Evolutionary conservation across 345 rosid species (phyloP).

Genomic region (Bruguiera gymnorhiza): DNA sequence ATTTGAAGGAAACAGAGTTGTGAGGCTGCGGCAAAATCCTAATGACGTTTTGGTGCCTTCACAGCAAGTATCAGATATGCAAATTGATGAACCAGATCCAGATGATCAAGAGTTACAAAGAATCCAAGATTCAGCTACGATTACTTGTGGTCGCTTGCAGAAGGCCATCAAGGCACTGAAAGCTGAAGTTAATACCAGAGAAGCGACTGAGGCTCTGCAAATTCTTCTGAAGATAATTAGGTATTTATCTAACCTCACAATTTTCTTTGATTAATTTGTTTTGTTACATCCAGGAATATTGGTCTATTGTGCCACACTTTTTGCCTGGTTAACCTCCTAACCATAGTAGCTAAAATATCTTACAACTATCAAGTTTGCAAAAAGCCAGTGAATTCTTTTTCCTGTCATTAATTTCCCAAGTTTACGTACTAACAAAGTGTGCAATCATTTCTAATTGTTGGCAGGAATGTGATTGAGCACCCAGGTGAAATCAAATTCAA

Average conservation of each 20-base stretch:
- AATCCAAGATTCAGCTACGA: conserved; percentile 70
- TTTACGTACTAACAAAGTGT: conserved; percentile 3
- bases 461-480: conserved; percentile 78
- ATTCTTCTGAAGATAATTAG: conserved; percentile 71
- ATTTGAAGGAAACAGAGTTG: conserved; percentile 19
- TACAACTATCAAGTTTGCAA: not conserved
- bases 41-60: conserved; percentile 27
- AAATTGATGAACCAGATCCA: conserved; percentile 68
- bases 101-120: conserved; percentile 70
- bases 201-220: conserved; percentile 46
- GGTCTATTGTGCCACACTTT: not conserved
- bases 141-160: conserved; percentile 55
- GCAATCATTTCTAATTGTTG: conserved; percentile 10
- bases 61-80: conserved; percentile 33
- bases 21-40: conserved; percentile 35
- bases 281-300: not conserved
- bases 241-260: conserved; percentile 33
- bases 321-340: not conserved
- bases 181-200: conserved; percentile 50
- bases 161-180: conserved; percentile 56
- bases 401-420: not conserved
- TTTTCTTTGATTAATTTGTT: not conserved
- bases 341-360: not conserved
- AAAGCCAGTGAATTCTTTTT: not conserved
- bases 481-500: conserved; percentile 69